Percentiles rank a stretch among this genome's conserved stretches.
Evolutionary conservation across 2,329 filamentous ascomycete species (phyloP).

Genomic region (Aspergillus tamarii): DNA sequence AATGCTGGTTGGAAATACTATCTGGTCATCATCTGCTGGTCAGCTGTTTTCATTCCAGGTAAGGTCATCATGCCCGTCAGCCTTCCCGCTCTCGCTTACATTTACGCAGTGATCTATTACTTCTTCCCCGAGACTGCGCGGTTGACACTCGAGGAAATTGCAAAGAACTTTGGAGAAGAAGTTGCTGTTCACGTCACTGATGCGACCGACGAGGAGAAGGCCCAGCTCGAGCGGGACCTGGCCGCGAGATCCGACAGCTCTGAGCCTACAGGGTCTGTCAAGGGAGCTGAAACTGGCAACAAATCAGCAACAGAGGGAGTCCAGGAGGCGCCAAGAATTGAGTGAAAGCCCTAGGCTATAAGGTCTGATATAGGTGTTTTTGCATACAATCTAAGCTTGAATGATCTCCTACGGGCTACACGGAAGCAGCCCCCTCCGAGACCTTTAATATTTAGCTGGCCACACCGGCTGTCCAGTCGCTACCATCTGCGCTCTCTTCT

Average conservation of each 20-base stretch:
- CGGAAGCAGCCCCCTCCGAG: neutral
- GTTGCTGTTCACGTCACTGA: constrained; percentile 52
- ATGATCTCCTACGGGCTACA: neutral
- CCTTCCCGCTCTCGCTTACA: constrained; percentile 10
- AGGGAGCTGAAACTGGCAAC: neutral
- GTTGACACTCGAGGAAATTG: constrained; percentile 52
- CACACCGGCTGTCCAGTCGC: constrained; percentile 1
- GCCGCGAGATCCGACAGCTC: neutral
- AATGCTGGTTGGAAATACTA: constrained; percentile 56
- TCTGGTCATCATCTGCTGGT: constrained; percentile 52
- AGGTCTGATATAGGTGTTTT: neutral
- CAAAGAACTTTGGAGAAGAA: constrained; percentile 54
- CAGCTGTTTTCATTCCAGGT: constrained; percentile 45
- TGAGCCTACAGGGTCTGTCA: neutral
- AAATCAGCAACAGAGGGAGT: neutral
- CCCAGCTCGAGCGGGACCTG: constrained; percentile 18
- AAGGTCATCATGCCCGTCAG: constrained; percentile 10
- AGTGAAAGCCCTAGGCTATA: neutral
- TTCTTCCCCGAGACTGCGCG: constrained; percentile 49
- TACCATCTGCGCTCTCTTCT: neutral
- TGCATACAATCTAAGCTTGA: neutral
- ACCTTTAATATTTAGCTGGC: neutral
- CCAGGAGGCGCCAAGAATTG: neutral
- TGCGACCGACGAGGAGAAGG: constrained; percentile 45
- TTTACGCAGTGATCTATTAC: constrained; percentile 45